Evolutionary conservation across 108 stramenopile species (phyloP).

Genomic region (Cyclotella choctawhatcheeana): DNA sequence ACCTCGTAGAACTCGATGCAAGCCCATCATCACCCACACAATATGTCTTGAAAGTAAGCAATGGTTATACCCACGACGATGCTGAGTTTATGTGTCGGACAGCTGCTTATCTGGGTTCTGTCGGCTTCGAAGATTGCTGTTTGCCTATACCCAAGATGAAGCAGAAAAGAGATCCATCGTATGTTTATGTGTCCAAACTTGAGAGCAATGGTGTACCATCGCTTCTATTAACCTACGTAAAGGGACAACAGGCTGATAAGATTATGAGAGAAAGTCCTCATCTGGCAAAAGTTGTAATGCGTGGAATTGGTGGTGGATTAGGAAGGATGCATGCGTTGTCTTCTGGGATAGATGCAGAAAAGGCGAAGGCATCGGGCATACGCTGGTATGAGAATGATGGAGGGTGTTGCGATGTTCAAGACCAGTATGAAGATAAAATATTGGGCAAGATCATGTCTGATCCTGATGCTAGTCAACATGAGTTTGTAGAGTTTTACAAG

Average conservation of each 20-base stretch:
- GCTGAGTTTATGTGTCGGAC: conserved; percentile 11
- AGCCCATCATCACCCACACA: not conserved
- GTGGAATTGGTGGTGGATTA: conserved; percentile 10
- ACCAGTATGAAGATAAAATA: not conserved
- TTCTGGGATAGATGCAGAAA: not conserved
- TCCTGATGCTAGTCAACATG: not conserved
- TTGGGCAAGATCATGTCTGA: conserved; percentile 7
- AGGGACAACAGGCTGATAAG: conserved; percentile 1
- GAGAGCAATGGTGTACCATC: not conserved
- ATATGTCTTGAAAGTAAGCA: conserved; percentile 7
- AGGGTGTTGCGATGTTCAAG: conserved; percentile 6
- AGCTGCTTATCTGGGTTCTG: not conserved
- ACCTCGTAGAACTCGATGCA: not conserved
- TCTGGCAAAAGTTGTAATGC: not conserved
- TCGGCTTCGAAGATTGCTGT: conserved; percentile 1
- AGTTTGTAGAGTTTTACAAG: not conserved
- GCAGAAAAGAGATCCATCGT: not conserved
- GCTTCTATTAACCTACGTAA: not conserved
- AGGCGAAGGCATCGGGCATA: not conserved
- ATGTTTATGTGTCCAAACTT: not conserved
- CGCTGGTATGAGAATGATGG: conserved; percentile 8
- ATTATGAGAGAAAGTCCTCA: not conserved
- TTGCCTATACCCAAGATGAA: not conserved
- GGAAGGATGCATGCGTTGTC: conserved; percentile 2
- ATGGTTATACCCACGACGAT: not conserved